Evolutionary conservation across 83 land plant genomes (phyloP), one percentile per base, ranked within the genome.

Genomic region (Diphasiastrum complanatum): DNA sequence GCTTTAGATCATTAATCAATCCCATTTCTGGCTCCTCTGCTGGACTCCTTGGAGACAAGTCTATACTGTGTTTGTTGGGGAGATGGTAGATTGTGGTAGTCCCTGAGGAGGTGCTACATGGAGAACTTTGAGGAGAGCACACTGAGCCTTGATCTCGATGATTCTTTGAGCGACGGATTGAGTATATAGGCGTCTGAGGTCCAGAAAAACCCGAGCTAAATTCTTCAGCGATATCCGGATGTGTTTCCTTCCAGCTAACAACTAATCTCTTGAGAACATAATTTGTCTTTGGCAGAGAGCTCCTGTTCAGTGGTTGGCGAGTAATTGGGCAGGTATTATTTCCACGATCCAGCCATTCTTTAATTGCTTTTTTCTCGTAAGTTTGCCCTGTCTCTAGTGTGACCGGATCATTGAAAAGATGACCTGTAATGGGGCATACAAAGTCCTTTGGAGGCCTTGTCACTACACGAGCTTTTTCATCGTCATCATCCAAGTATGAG

Each of bases 351-450:
- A 83, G 47, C 83, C 81, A 71, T 37, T 74, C 64, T 36, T 41
- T 69, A 26, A 80, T 74, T 26, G 81, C 83, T 32, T 4, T 38
- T 18, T 74, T 48, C 56, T 83, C 87, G 63, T 77, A 77, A 2
- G 74, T 77, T 51, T 74, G 79, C 38, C 87, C 81, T 23, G 83
- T 77, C 54, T 83, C 81, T n/a, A 83, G 58, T 35, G 87, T 80
- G 24, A 80, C 79, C 14, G 87, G 87, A 18, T 83, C 78, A 41
- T 71, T 67, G 60, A 79, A 74, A 18, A 79, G 14, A 60, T 56
- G 63, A 25, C 74, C 69, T 2, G 78, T 79, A n/a, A 83, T 29
- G 59, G 83, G 80, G 34, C 83, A 83, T 28, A 67, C 77, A 51
- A 75, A 76, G 41, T 74, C 81, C 27, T 80, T 69, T 0, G 81